Percentiles rank a stretch among this genome's conserved stretches.
Conservation (phyloP, 495 filamentous ascomycete species). For the Usnea hakonensis region DNA sequence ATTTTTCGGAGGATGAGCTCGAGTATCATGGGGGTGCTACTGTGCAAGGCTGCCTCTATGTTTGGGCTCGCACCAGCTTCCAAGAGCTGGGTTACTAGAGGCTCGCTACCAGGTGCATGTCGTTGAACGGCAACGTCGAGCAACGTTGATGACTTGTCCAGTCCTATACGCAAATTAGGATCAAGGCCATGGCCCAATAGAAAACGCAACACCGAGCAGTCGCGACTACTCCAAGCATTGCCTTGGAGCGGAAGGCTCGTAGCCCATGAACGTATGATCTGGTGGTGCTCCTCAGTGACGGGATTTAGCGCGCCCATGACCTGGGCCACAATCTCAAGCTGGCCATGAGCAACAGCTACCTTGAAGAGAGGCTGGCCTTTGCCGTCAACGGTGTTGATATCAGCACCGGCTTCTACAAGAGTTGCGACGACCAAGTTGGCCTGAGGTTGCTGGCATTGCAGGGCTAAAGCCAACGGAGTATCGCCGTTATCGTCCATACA, state of each 20-base stretch:
- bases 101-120: background rate
- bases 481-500: constrained; percentile 19
- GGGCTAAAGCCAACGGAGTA: constrained; percentile 26
- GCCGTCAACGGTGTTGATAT: constrained; percentile 23
- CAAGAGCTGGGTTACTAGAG: constrained; percentile 6
- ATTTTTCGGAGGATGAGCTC: constrained; percentile 4
- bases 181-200: constrained; percentile 12
- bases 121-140: constrained; percentile 7
- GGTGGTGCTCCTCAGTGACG: background rate
- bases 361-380: constrained; percentile 19
- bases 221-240: constrained; percentile 9
- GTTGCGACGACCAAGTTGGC: constrained; percentile 15
- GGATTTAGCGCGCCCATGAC: constrained; percentile 9
- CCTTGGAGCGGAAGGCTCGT: background rate
- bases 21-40: background rate
- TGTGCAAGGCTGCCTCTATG: constrained; percentile 4
- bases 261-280: constrained; percentile 6
- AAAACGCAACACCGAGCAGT: constrained; percentile 1
- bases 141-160: constrained; percentile 3
- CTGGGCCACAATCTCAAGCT: constrained; percentile 1
- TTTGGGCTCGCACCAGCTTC: constrained; percentile 12
- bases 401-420: constrained; percentile 26
- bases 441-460: constrained; percentile 18
- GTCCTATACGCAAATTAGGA: constrained; percentile 6
- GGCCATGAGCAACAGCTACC: background rate